These are phyloP conservation scores for Paraglomus brasilianum DNA, from an alignment of 192 early-diverging fungal species.

Conservation along the genomic window DNA sequence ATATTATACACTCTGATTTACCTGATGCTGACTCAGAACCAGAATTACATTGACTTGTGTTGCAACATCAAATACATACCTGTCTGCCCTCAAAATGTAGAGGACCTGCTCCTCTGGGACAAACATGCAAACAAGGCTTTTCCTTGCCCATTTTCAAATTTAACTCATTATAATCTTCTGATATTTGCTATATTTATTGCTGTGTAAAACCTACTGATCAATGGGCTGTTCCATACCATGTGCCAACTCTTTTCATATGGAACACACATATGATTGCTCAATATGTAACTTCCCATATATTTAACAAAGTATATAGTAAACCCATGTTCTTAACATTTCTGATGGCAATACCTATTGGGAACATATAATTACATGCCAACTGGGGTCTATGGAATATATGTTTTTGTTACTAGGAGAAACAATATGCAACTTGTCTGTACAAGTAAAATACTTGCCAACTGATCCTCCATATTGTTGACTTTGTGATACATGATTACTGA, in stretches of 20 bases:
- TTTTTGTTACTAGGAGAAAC: not conserved
- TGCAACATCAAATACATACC: not conserved
- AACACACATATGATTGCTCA: not conserved
- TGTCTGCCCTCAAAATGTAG: not conserved
- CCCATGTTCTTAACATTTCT: too few species aligned
- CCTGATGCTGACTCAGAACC: slow-evolving; percentile 3
- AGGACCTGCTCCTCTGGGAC: not conserved
- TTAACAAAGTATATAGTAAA: not conserved
- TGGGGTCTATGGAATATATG: not conserved
- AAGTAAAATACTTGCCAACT: not conserved
- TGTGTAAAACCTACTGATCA: not conserved
- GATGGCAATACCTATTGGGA: not conserved
- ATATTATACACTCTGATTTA: not conserved
- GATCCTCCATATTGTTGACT: not conserved
- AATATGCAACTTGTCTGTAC: not conserved
- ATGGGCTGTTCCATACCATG: slow-evolving; percentile 9
- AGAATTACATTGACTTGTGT: not conserved
- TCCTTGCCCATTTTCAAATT: not conserved
- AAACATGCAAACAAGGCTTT: not conserved
- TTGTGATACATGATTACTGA: not conserved
- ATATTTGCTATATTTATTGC: not conserved
- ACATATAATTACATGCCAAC: not conserved
- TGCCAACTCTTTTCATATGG: not conserved
- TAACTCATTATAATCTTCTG: not conserved
- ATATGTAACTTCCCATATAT: not conserved